Evolutionary conservation across 345 rosid species (phyloP), one percentile per base, ranked within the genome.

Genomic region (Gossypium bickii): DNA sequence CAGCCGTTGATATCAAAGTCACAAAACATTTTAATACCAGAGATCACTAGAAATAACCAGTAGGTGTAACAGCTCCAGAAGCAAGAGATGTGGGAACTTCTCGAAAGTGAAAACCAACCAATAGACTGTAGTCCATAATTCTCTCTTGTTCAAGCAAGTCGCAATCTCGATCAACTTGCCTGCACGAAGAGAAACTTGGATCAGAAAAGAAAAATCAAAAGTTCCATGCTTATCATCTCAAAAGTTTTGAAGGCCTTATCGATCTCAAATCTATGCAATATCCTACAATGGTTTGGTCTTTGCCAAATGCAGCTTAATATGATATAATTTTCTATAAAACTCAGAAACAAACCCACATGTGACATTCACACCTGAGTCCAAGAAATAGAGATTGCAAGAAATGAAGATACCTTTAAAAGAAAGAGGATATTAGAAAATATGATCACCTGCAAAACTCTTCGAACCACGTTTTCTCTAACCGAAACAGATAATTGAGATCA

Each of bases 131-230:
- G 71, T 95, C 99, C 99, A 95, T 95, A 49, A 95, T 93, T 74
- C 98, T 89, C 81, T 91, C 98, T 80, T 92, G 97, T 75, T 95
- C 98, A 65, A 95, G 97, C 44, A 95, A 85, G 34, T 95, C 99
- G 71, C 98, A 95, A 76, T 95, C 99, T 79, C 87, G 83, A 74
- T 90, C 98, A 51, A 93, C 94, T 91, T 95, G 98, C 86, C 98
- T 95, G 97, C 77, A 82, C 9, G 49, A 61, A 38, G 12, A 10
- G 70, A 29, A 18, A 22, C 56, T 47, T 57, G 7, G 15, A 22
- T 57, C 16, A 22, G 62, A 57, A 57, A 22, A 20, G 25, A 45
- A 56, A 56, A 56, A 9, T 20, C 25, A 4, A 20, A 9, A 20
- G 27, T 18, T 56, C 60, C 25, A 20, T 18, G 27, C 24, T 56